Conservation (phyloP, 1,284 basidiomycete species). For the Boletus sp. region DNA sequence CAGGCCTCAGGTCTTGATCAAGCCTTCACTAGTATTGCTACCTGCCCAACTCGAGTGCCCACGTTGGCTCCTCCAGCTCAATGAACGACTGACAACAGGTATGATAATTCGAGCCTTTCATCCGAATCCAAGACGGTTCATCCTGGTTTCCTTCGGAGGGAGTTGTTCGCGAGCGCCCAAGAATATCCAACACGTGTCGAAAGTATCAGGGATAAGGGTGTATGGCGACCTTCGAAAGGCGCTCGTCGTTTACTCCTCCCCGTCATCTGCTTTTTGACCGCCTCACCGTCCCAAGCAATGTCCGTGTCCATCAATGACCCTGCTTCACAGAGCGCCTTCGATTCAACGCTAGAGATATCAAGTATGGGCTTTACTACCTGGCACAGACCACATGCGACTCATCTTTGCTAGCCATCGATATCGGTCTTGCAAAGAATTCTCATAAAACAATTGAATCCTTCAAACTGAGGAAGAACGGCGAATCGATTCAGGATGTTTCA, state of each 20-base stretch:
- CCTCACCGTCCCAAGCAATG: background rate
- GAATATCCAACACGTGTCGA: background rate
- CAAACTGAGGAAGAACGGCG: slow-evolving; percentile 6
- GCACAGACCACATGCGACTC: background rate
- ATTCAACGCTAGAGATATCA: slow-evolving; percentile 9
- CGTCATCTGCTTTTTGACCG: background rate
- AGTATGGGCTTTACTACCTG: background rate
- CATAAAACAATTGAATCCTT: slow-evolving; percentile 7
- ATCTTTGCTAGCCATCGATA: slow-evolving; percentile 4
- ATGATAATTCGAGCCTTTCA: too few species aligned
- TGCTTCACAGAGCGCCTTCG: background rate
- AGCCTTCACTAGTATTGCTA: too few species aligned
- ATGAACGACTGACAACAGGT: too few species aligned
- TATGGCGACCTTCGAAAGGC: background rate
- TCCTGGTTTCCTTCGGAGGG: too few species aligned
- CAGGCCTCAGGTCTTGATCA: too few species aligned
- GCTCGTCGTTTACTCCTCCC: background rate
- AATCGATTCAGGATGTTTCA: background rate
- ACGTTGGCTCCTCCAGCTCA: too few species aligned
- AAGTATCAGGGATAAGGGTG: background rate
- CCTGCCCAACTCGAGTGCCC: too few species aligned
- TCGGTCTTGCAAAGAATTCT: slow-evolving; percentile 14
- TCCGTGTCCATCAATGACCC: background rate
- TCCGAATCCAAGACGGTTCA: background rate
- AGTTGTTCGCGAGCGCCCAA: background rate